These are phyloP conservation scores for Vitis rotundifolia DNA, from an alignment of 164 flowering plant genomes.

Conservation along the genomic window DNA sequence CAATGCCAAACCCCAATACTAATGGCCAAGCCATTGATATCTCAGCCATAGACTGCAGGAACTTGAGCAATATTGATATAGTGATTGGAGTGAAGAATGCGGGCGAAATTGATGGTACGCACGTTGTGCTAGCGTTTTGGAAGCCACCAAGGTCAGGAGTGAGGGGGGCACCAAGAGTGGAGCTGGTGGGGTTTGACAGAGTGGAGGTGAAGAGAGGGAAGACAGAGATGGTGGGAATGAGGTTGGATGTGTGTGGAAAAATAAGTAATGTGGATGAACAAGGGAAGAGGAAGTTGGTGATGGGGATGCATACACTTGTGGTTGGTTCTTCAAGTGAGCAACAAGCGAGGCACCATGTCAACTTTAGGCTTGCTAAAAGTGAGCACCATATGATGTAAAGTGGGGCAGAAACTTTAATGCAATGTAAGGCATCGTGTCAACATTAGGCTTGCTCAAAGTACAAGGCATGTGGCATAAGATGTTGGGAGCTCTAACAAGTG, in stretches of 20 bases:
- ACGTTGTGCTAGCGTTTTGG: constrained; percentile 57
- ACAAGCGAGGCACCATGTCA: constrained; percentile 34
- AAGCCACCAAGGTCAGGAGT: constrained; percentile 38
- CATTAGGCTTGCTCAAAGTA: too few relatives aligned
- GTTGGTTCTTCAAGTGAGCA: constrained; percentile 48
- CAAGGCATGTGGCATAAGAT: too few relatives aligned
- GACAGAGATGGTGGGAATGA: constrained; percentile 27
- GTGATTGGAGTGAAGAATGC: constrained; percentile 44
- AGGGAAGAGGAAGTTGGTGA: constrained; percentile 46
- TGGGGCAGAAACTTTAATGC: too few relatives aligned
- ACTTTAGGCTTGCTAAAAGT: constrained; percentile 16
- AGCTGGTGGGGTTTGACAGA: constrained; percentile 57
- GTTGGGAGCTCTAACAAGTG: too few relatives aligned
- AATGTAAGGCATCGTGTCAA: too few relatives aligned
- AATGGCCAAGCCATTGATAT: constrained; percentile 26
- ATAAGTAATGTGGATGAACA: constrained; percentile 45
- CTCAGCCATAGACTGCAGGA: constrained; percentile 31
- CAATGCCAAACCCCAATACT: background rate
- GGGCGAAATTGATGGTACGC: constrained; percentile 42
- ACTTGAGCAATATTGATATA: constrained; percentile 19
- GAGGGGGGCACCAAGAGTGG: constrained; percentile 35
- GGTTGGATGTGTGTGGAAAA: constrained; percentile 47
- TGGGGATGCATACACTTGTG: constrained; percentile 38
- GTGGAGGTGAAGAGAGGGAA: constrained; percentile 39
- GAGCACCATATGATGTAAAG: too few relatives aligned